A percentile compares a stretch with the other conserved stretches of the same genome.
Conservation (phyloP, 768 basidiomycete genomes). For the Dentipellis sp. region DNA sequence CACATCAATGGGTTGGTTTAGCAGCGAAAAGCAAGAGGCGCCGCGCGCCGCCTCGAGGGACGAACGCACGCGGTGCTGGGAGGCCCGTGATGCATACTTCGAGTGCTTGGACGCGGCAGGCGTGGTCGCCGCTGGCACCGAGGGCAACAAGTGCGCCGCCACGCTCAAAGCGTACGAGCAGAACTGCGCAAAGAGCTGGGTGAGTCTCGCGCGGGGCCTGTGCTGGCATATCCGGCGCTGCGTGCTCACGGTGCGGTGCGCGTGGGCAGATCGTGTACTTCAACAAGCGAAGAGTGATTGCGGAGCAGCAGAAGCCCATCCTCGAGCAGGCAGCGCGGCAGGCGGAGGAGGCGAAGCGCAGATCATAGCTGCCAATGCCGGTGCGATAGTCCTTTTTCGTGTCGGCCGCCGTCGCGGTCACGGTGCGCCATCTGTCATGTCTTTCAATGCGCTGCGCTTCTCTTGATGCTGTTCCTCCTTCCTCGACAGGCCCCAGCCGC, state of each 20-base stretch:
- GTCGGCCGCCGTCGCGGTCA: too few species aligned
- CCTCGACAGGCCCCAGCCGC: too few species aligned
- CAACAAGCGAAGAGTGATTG: slow-evolving; percentile 80
- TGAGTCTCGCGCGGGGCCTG: slow-evolving; percentile 27
- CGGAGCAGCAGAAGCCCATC: slow-evolving; percentile 67
- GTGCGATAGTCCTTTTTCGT: too few species aligned
- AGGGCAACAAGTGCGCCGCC: slow-evolving; percentile 44
- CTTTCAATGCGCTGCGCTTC: too few species aligned
- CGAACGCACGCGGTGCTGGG: slow-evolving; percentile 82
- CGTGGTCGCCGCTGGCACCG: slow-evolving; percentile 71
- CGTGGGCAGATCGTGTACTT: slow-evolving; percentile 79
- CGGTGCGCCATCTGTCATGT: too few species aligned
- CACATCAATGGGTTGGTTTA: slow-evolving; percentile 27
- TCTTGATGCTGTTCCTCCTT: too few species aligned
- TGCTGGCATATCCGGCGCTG: neutral
- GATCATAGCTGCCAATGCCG: slow-evolving; percentile 3
- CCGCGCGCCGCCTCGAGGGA: slow-evolving; percentile 39
- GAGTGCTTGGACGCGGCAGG: slow-evolving; percentile 64
- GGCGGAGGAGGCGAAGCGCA: slow-evolving; percentile 22
- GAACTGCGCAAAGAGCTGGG: slow-evolving; percentile 87
- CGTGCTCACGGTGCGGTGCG: neutral
- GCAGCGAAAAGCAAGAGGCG: slow-evolving; percentile 28
- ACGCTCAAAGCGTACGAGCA: slow-evolving; percentile 55
- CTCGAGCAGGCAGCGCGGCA: slow-evolving; percentile 39
- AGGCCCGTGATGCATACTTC: slow-evolving; percentile 75